Percentiles rank a stretch among this genome's conserved stretches.
These are phyloP conservation scores for Ceratocystis ficicola DNA, from an alignment of 2,329 filamentous ascomycete genomes.

Conservation along the genomic window DNA sequence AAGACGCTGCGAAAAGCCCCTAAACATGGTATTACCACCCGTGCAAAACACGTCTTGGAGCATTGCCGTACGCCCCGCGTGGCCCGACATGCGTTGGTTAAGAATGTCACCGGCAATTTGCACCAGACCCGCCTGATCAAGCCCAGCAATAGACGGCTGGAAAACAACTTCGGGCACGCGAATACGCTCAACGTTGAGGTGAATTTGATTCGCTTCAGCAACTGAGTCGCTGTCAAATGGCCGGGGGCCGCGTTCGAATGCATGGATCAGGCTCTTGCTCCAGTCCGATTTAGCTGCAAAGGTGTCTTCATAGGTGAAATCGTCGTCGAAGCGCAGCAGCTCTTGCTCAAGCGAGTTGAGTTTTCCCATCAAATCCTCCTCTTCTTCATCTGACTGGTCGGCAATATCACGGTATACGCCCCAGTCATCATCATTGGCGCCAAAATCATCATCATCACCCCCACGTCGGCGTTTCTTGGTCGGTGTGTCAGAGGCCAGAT, in stretches of 20 bases:
- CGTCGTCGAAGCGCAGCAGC: conserved; percentile 71
- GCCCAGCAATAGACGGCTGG: conserved; percentile 77
- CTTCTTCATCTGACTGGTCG: conserved; percentile 75
- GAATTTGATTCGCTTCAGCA: conserved; percentile 70
- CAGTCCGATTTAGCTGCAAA: conserved; percentile 88
- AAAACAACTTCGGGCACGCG: conserved; percentile 88
- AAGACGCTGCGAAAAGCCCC: conserved; percentile 74
- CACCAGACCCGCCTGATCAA: conserved; percentile 86
- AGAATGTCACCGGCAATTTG: conserved; percentile 88
- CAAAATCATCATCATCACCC: conserved; percentile 90
- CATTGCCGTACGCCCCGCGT: conserved; percentile 52
- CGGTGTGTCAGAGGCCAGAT: conserved; percentile 81
- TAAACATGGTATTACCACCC: conserved; percentile 80
- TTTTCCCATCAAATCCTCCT: conserved; percentile 65
- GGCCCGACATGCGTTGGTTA: conserved; percentile 58
- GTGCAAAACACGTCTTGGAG: conserved; percentile 84
- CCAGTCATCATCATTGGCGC: conserved; percentile 96
- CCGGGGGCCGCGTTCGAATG: conserved; percentile 76
- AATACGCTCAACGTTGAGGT: conserved; percentile 93
- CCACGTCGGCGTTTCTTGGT: conserved; percentile 73
- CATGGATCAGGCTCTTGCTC: conserved; percentile 83
- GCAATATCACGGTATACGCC: conserved; percentile 90
- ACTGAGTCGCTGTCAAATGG: conserved; percentile 73
- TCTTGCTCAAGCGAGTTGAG: conserved; percentile 73
- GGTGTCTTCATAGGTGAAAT: conserved; percentile 85